Evolutionary conservation across 495 filamentous ascomycete genomes (phyloP), one percentile per base, ranked within the genome.

Genomic region (Beverwykella pulmonaria): DNA sequence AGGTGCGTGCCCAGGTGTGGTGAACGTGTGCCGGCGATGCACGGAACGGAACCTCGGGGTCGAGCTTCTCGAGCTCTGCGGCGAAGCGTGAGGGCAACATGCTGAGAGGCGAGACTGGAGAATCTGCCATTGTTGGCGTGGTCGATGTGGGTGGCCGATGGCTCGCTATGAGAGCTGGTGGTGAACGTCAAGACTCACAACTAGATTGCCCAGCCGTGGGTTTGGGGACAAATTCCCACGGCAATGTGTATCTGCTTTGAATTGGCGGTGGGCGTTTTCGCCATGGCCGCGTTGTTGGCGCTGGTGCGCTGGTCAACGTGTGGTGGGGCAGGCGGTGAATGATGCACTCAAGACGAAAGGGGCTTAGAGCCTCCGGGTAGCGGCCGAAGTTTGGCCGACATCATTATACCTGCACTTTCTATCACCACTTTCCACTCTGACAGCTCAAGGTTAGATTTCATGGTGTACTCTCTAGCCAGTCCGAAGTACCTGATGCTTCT

Each of bases 1-100:
- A 94, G 41, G 94, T 98, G 74, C 87, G 89, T 26, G 95, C 94
- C 94, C 94, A 98, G n/a, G 95, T 98, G 71, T 89, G 88, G 81
- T 98, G 94, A 36, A 84, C 77, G 77, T 97, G 86, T 30, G 83
- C 78, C 60, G 79, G 76, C 53, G 82, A 81, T 3, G 90, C 88
- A 76, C 88, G 90, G 81, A 97, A 97, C 27, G 92, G 88, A 26
- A 92, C 75, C 55, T 75, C 74, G 64, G 83, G 79, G 73, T 87
- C 80, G 72, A 86, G 79, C 66, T 75, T 80, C 26, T 80, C 78
- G 53, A 87, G 78, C 77, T 89, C 85, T 41, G 71, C 76, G 62
- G 77, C 56, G 52, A 86, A 73, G 49, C 74, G 69, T 53, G 79
- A 76, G 75, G 85, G 81, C 39, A 85, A 12, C 82, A 85, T 82